Evolutionary conservation across 305 asterid species (phyloP), one percentile per base, ranked within the genome.

Genomic region (Fraxinus angustifolia): DNA sequence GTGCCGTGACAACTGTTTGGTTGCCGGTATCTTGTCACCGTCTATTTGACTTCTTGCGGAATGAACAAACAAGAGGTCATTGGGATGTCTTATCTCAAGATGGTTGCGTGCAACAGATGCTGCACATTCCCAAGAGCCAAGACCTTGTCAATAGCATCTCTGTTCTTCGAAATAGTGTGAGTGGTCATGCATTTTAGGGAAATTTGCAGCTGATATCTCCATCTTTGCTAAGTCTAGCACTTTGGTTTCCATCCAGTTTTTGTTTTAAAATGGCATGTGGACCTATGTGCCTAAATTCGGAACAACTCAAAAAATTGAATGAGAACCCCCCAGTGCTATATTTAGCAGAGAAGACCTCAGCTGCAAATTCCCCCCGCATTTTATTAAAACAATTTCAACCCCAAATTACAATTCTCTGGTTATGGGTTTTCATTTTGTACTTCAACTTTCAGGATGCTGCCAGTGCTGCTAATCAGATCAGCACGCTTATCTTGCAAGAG

Each of bases 71-170:
- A 0, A 83, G 98, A 84, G 77, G 86, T 81, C 91, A 88, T 30
- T 94, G 98, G 98, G 98, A 94, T n/a, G 90, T 89, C 65, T 86
- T 91, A 17, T 90, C 91, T 45, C 90, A 86, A 53, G 94, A 87
- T 3, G 91, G 93, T 6, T 89, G 92, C 26, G 77, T 91, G 89
- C 93, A 86, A 35, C 91, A 85, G 77, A 84, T 93, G 84, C 53
- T 92, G 78, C 88, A 84, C 71, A 81, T 94, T 42, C 85, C 91
- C 75, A 91, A 92, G 87, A 91, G 93, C 88, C 92, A 85, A 80
- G 91, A 90, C 87, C 86, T 35, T 1, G 90, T 93, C 87, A 89
- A 93, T 81, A 76, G 65, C 84, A 84, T 93, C 81, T 86, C 84
- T 31, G 90, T 94, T 73, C 90, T 90, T 38, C 90, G 90, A 8